Base-by-base conservation (phyloP, 139 green algal genomes). In the Mesostigma viride region DNA sequence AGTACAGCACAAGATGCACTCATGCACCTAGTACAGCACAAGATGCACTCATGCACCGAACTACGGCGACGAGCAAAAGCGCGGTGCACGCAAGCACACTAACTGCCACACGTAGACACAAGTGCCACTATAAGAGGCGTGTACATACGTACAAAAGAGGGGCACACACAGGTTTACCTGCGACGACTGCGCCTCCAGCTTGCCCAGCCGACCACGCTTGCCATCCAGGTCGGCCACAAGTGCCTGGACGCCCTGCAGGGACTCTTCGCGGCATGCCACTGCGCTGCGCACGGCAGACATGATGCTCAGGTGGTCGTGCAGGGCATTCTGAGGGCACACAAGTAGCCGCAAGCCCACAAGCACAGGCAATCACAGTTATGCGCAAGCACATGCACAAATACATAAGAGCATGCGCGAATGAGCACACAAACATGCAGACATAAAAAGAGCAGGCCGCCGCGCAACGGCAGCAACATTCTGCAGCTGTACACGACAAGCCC, bases 281-380 rank as follows among this genome's bases (percentile, higher is more conserved):
- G 76, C 73, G 40, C 60, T 61, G 35, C 46, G 69, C 11, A 72
- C 57, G n/a, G 73, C 77, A 8, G 80, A 81, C 31, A 78, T 71
- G 30, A 88, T 64, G 1, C 69, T 82, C 51, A 90, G 76, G 45
- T 89, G 73, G 26, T 83, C 76, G 48, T 90, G 85, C 24, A 91
- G 68, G 20, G 79, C 80, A 3, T 69, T 48, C 56, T 90, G 67
- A 1, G 75, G 62, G 1, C n/a, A n/a, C n/a, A n/a, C n/a, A n/a
- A n/a, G n/a, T n/a, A n/a, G n/a, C n/a, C n/a, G n/a, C n/a, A n/a
- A n/a, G n/a, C n/a, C n/a, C n/a, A n/a, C n/a, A n/a, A n/a, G n/a
- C n/a, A n/a, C n/a, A n/a, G n/a, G n/a, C n/a, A n/a, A n/a, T n/a
- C n/a, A n/a, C n/a, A n/a, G n/a, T n/a, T n/a, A n/a, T n/a, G n/a